Evolutionary conservation across 2,329 filamentous ascomycete species (phyloP), one percentile per base, ranked within the genome.

Genomic region (Conoideocrella luteorostrata): DNA sequence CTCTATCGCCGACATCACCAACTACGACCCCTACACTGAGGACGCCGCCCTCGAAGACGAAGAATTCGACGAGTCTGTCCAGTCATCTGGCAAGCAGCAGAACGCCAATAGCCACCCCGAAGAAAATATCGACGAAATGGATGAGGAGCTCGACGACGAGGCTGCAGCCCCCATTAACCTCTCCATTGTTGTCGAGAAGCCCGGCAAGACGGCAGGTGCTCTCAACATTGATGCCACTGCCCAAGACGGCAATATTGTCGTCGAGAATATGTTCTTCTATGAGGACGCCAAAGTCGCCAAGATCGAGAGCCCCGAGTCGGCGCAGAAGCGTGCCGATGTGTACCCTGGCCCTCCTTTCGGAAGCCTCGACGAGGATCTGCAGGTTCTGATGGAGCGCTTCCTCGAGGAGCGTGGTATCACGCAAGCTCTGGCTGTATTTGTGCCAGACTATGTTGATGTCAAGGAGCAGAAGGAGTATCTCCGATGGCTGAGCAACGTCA

Each of bases 391-490:
- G 63, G 91, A 97, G 77, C 81, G 85, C 56, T 98, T 91, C 72
- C 78, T 98, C 51, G 89, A 95, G 67, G 93, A 96, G 77, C 81
- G 93, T 56, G 93, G 91, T 52, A 80, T 98, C 68, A 88, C 91
- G 59, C 82, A 85, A 56, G 79, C 84, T 47, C 78, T 98, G 56
- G 91, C 90, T 43, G 71, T 90, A 54, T 96, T 97, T 67, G 84
- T 95, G 35, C 88, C 90, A 29, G 90, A 97, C 65, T 98, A 95
- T 71, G 90, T 97, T 60, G 89, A 97, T 63, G 80, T 86, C 69
- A 98, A 98, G 83, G 93, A 98, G 80, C 91, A 97, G 80, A 86
- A 82, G 70, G 93, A 98, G 77, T 98, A 98, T 68, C 72, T 94
- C 49, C 72, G 77, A 53, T 98, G 94, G 93, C 72, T 98, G 65